phyloP scores from a whole-genome alignment of 352 stramenopile species.

The Phytophthora chlamydospora region DNA sequence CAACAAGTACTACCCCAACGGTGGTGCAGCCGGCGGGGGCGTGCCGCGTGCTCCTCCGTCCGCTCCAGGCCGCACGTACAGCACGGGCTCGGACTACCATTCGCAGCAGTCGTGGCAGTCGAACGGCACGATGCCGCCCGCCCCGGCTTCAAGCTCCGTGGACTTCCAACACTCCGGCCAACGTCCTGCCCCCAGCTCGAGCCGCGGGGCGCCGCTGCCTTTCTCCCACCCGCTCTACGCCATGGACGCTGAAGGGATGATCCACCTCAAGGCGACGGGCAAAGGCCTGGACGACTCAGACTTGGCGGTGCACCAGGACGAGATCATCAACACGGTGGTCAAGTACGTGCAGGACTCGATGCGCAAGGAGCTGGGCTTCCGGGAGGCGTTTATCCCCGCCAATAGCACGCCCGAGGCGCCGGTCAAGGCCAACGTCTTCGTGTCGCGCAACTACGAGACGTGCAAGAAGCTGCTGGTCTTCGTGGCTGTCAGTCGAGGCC shows the following conservation, averaged over 20 bases:
- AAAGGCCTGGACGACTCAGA: constrained; percentile 85
- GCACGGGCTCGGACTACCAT: constrained; percentile 43
- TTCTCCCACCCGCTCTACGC: constrained; percentile 85
- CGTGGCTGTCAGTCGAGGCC: constrained; percentile 78
- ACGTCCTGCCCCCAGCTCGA: constrained; percentile 9
- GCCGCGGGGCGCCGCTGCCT: constrained; percentile 46
- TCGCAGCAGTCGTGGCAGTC: constrained; percentile 39
- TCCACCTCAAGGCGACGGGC: constrained; percentile 84
- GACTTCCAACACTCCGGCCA: constrained; percentile 10
- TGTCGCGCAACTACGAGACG: constrained; percentile 81
- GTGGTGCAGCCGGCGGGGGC: constrained; percentile 10
- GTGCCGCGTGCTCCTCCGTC: constrained; percentile 47
- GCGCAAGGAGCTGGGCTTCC: constrained; percentile 77
- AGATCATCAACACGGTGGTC: constrained; percentile 88
- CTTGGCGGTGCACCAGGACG: constrained; percentile 87
- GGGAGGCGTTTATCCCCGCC: constrained; percentile 75
- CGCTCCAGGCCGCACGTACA: constrained; percentile 51
- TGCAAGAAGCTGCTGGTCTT: constrained; percentile 88
- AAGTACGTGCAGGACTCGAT: constrained; percentile 90
- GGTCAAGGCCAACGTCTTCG: constrained; percentile 86
- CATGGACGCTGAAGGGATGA: constrained; percentile 87
- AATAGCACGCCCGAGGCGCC: constrained; percentile 53
- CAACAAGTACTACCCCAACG: constrained; percentile 54
- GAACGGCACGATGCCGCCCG: constrained; percentile 27
- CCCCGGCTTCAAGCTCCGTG: constrained; percentile 13